These are phyloP conservation scores for Penicillium oxalicum DNA, from an alignment of 2,329 filamentous ascomycete species.

Conservation along the genomic window DNA sequence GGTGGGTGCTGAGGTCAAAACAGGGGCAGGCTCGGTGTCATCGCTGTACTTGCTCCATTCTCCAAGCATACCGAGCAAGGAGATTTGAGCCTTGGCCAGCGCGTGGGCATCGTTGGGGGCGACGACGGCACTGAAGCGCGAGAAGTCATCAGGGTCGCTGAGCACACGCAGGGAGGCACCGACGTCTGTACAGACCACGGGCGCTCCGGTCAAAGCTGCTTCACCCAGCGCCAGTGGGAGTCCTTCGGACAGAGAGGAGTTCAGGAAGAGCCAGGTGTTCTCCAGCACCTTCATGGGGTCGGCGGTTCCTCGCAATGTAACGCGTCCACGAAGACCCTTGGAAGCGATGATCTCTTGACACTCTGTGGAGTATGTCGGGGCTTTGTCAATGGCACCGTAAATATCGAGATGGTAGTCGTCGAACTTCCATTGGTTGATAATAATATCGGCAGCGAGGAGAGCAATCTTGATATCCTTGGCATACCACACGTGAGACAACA, in stretches of 20 bases:
- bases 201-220: constrained; percentile 42
- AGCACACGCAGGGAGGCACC: constrained; percentile 39
- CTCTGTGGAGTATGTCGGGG: constrained; percentile 55
- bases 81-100: constrained; percentile 57
- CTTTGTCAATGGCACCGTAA: constrained; percentile 59
- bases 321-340: constrained; percentile 47
- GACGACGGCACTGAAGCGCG: constrained; percentile 56
- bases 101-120: constrained; percentile 58
- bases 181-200: constrained; percentile 40
- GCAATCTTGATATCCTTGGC: constrained; percentile 61
- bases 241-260: constrained; percentile 43
- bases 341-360: constrained; percentile 54
- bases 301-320: constrained; percentile 51
- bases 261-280: constrained; percentile 52
- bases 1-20: constrained; percentile 47
- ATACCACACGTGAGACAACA: constrained; percentile 54
- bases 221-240: constrained; percentile 43
- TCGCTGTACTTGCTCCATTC: constrained; percentile 57
- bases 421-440: constrained; percentile 62
- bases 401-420: constrained; percentile 58
- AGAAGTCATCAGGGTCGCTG: constrained; percentile 41
- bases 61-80: constrained; percentile 55
- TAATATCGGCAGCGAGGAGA: constrained; percentile 58
- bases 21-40: constrained; percentile 40
- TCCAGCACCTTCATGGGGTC: constrained; percentile 52